Evolutionary conservation across 2,329 filamentous ascomycete species (phyloP).

Genomic region (Hirsutella rhossiliensis): DNA sequence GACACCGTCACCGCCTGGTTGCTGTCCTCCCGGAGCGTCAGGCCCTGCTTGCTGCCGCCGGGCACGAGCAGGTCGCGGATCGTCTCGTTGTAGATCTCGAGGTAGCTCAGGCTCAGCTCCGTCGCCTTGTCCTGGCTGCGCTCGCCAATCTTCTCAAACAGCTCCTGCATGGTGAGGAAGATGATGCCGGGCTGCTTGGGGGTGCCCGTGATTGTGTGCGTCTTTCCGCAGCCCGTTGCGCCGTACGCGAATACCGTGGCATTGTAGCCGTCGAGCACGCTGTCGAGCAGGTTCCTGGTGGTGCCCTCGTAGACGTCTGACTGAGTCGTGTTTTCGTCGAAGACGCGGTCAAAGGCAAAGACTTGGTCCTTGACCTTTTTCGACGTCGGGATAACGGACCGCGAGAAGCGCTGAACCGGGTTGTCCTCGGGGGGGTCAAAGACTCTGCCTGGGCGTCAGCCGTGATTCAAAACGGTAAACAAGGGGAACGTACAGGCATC

Average conservation of each 20-base stretch:
- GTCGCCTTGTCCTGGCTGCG: conserved; percentile 75
- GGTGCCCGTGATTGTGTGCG: conserved; percentile 92
- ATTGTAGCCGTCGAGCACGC: conserved; percentile 94
- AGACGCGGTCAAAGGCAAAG: conserved; percentile 92
- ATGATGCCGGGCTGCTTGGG: conserved; percentile 92
- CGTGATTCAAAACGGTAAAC: neutral
- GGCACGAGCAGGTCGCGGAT: conserved; percentile 91
- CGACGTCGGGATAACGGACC: conserved; percentile 67
- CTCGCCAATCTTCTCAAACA: conserved; percentile 93
- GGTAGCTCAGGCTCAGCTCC: conserved; percentile 83
- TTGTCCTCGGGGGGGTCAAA: conserved; percentile 97
- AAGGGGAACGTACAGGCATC: conserved; percentile 62
- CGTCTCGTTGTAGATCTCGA: conserved; percentile 98
- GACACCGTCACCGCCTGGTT: conserved; percentile 87
- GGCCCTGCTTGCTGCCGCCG: conserved; percentile 64
- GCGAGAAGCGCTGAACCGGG: conserved; percentile 76
- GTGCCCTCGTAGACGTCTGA: conserved; percentile 92
- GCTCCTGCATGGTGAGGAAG: conserved; percentile 96
- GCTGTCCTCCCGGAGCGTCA: conserved; percentile 90
- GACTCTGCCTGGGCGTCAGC: conserved; percentile 46
- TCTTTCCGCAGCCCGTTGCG: conserved; percentile 95
- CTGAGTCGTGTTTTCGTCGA: conserved; percentile 89
- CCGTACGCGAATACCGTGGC: conserved; percentile 98
- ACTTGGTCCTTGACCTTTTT: conserved; percentile 96
- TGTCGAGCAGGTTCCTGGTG: conserved; percentile 80